Conservation (phyloP, 2,329 filamentous ascomycete species). For the Aspergillus japonicus region DNA sequence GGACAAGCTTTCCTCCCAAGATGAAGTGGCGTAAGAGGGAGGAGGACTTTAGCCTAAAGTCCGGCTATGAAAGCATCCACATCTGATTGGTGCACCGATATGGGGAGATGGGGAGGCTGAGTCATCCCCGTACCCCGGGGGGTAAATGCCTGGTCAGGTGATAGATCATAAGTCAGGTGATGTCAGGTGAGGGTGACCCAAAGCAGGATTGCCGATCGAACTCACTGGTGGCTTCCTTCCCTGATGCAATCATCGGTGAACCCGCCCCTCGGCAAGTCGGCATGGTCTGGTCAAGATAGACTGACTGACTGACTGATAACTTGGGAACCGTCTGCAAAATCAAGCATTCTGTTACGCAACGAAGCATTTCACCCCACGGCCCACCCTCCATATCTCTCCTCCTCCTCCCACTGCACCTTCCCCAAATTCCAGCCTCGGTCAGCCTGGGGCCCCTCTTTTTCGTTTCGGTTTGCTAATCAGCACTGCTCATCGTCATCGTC, state of each 20-base stretch:
- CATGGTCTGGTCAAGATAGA: background rate
- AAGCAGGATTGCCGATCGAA: slow-evolving; percentile 3
- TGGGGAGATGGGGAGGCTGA: background rate
- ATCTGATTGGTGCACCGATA: background rate
- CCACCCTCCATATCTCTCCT: background rate
- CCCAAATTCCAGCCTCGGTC: background rate
- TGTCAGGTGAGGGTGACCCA: background rate
- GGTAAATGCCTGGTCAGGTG: background rate
- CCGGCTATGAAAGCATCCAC: background rate
- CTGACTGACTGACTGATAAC: background rate
- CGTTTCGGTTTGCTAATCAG: background rate
- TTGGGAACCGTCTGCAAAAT: background rate
- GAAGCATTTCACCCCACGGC: background rate
- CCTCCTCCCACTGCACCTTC: background rate
- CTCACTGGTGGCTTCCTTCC: background rate
- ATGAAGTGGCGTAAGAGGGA: background rate
- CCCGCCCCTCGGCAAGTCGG: background rate
- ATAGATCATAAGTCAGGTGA: background rate
- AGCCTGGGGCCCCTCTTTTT: background rate
- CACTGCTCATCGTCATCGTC: background rate
- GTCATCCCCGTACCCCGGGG: background rate
- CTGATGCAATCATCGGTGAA: background rate
- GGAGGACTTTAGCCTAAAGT: background rate
- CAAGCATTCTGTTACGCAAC: background rate
- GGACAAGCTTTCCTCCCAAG: slow-evolving; percentile 8